Evolutionary conservation across 495 filamentous ascomycete species (phyloP), one percentile per base, ranked within the genome.

Genomic region (Xylaria grammica): DNA sequence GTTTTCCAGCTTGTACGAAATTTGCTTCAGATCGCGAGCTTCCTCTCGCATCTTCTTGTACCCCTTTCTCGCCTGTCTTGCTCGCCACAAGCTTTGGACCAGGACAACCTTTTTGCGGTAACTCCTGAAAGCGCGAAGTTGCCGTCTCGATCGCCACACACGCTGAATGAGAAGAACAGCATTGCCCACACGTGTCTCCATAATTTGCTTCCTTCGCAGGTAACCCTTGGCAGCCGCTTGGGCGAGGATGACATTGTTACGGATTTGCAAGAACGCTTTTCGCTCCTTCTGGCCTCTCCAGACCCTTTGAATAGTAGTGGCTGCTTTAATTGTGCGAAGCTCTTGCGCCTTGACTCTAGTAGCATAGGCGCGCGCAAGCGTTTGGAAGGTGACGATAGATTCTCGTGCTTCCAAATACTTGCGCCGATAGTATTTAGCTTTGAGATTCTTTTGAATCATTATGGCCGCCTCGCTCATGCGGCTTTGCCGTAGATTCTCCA

Each of bases 371-470:
- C 95, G 82, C 22, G 85, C 79, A 58, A 87, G 78, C 8, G 94
- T 82, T 73, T 99, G 95, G 58, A 94, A 87, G 8, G 84, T 78
- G 45, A 96, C 81, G 70, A 98, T 93, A 13, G 93, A 88, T 36
- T 84, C 82, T 44, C 94, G 85, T 55, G 94, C 92, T 67, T 94
- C 90, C 42, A 99, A 85, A 74, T 96, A 99, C 71, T 89, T 91
- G 70, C 91, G 91, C 45, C 95, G 89, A 76, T 97, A 96, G 74
- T 97, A 97, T 77, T 97, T 97, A 77, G 90, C 91, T 55, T 87
- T 90, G 63, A 99, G 79, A 72, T 99, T 99, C 88, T 99, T 99
- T 75, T 99, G 95, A 67, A 99, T 99, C 88, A 99, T 91, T 63
- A 97, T 90, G 6, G 95, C 95, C 70, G 94, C 97, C 68, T 94